phyloP scores from a whole-genome alignment of 75 land plant genomes.

The Gnetum montanum region DNA sequence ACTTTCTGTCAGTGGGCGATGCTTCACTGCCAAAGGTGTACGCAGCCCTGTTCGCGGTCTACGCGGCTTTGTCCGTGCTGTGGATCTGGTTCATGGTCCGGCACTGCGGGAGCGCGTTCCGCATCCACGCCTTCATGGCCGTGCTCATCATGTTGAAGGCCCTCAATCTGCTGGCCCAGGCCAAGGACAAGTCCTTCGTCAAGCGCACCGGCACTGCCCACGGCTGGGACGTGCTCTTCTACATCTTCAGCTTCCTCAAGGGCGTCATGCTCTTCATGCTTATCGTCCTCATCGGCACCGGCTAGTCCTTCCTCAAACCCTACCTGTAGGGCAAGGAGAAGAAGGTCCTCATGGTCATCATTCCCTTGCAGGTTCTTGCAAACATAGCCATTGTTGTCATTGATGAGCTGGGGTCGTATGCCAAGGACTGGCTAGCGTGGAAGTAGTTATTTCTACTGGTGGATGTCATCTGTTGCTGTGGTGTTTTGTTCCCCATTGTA shows the following conservation, averaged over 20 bases:
- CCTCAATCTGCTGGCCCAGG: conserved; percentile 18
- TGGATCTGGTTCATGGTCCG: conserved; percentile 19
- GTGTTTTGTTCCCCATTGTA: conserved; percentile 34
- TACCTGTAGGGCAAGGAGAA: conserved; percentile 35
- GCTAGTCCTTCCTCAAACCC: conserved; percentile 33
- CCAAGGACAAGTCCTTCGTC: conserved; percentile 19
- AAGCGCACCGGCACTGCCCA: conserved; percentile 27
- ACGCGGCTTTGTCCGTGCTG: not conserved
- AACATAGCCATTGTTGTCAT: conserved; percentile 26
- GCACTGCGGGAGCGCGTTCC: conserved; percentile 10
- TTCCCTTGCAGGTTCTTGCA: conserved; percentile 31
- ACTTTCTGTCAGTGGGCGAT: not conserved
- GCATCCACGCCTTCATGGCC: conserved; percentile 30
- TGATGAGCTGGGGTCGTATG: conserved; percentile 28
- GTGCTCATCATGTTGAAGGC: conserved; percentile 22
- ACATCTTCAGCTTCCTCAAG: conserved; percentile 19
- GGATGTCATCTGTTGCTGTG: conserved; percentile 38
- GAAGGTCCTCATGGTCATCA: conserved; percentile 36
- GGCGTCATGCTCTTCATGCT: conserved; percentile 28
- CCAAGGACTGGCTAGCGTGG: conserved; percentile 34
- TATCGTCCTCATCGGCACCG: conserved; percentile 28
- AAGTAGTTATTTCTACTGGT: conserved; percentile 21
- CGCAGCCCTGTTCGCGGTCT: not conserved
- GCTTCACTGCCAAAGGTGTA: not conserved
- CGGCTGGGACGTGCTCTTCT: conserved; percentile 26